Conservation (phyloP, 495 filamentous ascomycete species). For the Pseudevernia furfuracea region DNA sequence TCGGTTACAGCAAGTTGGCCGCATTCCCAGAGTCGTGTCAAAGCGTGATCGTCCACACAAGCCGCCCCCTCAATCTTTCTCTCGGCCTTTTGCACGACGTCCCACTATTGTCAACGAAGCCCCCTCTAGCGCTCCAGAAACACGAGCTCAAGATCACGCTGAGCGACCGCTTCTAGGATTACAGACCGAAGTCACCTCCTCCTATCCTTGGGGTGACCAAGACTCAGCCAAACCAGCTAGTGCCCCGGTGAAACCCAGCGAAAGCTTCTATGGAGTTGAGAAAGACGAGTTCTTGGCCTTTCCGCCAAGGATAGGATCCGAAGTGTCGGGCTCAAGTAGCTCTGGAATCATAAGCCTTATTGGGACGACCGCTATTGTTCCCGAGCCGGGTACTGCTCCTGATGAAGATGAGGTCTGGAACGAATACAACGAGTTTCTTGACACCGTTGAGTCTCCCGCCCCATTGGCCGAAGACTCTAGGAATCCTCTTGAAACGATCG, state of each 20-base stretch:
- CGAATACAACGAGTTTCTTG: slow-evolving; percentile 87
- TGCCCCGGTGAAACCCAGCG: slow-evolving; percentile 30
- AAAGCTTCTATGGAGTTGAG: slow-evolving; percentile 27
- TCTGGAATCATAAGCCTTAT: slow-evolving; percentile 51
- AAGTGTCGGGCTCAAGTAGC: slow-evolving; percentile 59
- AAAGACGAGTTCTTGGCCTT: slow-evolving; percentile 62
- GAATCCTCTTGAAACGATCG: slow-evolving; percentile 32
- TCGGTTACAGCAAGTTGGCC: slow-evolving; percentile 71
- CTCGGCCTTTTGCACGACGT: slow-evolving; percentile 59
- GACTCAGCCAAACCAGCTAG: slow-evolving; percentile 37
- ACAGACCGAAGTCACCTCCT: slow-evolving; percentile 23
- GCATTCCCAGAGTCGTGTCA: slow-evolving; percentile 82
- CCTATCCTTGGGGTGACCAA: slow-evolving; percentile 26
- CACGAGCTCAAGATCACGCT: slow-evolving; percentile 16
- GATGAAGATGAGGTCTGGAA: slow-evolving; percentile 89
- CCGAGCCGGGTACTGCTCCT: slow-evolving; percentile 47
- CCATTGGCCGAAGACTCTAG: slow-evolving; percentile 23
- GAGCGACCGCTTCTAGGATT: slow-evolving; percentile 30
- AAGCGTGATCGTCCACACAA: slow-evolving; percentile 58
- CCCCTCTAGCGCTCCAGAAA: slow-evolving; percentile 18
- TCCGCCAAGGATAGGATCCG: slow-evolving; percentile 57
- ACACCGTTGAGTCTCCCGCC: slow-evolving; percentile 52
- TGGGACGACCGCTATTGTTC: slow-evolving; percentile 55
- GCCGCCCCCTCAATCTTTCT: slow-evolving; percentile 74
- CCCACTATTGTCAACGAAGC: slow-evolving; percentile 28